These are phyloP conservation scores for Yamadazyma nakazawae DNA, from an alignment of 805 yeast genomes.

Conservation along the genomic window DNA sequence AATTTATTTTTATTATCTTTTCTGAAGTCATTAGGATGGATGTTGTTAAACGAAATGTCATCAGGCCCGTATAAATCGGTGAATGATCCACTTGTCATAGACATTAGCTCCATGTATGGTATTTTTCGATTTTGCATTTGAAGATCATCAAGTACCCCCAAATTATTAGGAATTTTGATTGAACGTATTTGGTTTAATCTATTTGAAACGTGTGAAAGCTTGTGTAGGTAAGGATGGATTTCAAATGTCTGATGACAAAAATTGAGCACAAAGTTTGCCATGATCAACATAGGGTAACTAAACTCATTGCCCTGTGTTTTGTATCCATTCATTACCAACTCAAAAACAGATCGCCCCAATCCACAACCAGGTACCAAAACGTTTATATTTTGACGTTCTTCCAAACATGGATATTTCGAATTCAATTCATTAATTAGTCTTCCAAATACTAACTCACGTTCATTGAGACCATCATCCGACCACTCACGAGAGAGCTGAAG, in stretches of 20 bases:
- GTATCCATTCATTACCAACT: constrained; percentile 53
- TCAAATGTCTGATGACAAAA: constrained; percentile 37
- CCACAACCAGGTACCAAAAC: constrained; percentile 66
- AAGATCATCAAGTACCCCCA: background rate
- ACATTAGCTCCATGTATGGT: constrained; percentile 52
- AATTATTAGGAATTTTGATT: constrained; percentile 48
- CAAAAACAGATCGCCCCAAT: constrained; percentile 55
- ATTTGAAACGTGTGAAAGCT: constrained; percentile 42
- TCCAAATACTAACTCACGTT: constrained; percentile 39
- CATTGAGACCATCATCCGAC: constrained; percentile 50
- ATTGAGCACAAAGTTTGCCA: constrained; percentile 54
- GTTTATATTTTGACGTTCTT: constrained; percentile 34
- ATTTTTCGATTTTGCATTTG: constrained; percentile 31
- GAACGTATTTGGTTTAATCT: constrained; percentile 50
- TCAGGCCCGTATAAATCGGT: constrained; percentile 61
- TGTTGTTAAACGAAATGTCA: constrained; percentile 29
- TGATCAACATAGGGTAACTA: constrained; percentile 60
- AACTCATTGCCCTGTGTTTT: constrained; percentile 66
- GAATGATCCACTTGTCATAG: constrained; percentile 73
- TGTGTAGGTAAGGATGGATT: constrained; percentile 56
- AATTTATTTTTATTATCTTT: constrained; percentile 33
- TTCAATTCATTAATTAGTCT: constrained; percentile 35
- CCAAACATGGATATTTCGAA: constrained; percentile 31
- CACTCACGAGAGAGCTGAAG: constrained; percentile 62
- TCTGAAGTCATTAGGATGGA: constrained; percentile 42